Conservation (phyloP, 306 rosid genomes). For the Dicorynia guianensis region DNA sequence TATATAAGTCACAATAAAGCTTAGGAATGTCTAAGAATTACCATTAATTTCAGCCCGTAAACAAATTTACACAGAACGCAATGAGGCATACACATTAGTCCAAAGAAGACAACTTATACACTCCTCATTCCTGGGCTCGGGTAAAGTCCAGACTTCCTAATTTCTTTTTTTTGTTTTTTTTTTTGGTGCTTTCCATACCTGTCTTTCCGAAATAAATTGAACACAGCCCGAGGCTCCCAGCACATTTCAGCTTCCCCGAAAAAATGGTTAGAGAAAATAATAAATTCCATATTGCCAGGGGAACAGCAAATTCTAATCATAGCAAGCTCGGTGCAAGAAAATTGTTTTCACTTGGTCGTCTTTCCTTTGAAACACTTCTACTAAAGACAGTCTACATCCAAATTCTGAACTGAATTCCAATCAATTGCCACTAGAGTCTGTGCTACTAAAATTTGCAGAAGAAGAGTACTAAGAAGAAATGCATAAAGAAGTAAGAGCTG, state of each 20-base stretch:
- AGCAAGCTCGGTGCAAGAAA: neutral
- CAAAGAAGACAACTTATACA: too few species aligned
- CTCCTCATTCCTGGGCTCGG: too few species aligned
- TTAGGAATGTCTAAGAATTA: neutral
- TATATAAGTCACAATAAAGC: neutral
- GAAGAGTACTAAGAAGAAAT: neutral
- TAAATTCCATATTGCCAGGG: neutral
- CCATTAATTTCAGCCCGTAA: neutral
- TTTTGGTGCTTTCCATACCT: neutral
- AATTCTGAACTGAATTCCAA: neutral
- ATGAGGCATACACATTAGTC: neutral
- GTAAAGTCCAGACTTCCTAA: too few species aligned
- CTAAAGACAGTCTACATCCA: neutral
- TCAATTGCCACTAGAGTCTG: neutral
- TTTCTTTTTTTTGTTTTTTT: too few species aligned
- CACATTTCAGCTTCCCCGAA: neutral
- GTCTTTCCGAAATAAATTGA: slow-evolving; percentile 18
- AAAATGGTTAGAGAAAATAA: neutral
- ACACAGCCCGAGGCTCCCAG: neutral
- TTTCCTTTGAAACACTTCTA: neutral
- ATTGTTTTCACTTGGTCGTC: too few species aligned
- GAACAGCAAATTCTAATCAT: neutral
- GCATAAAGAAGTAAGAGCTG: slow-evolving; percentile 21
- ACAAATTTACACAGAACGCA: neutral
- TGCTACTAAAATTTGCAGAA: neutral